Conservation (phyloP, 1,284 basidiomycete genomes). For the Coriolopsis trogii region DNA sequence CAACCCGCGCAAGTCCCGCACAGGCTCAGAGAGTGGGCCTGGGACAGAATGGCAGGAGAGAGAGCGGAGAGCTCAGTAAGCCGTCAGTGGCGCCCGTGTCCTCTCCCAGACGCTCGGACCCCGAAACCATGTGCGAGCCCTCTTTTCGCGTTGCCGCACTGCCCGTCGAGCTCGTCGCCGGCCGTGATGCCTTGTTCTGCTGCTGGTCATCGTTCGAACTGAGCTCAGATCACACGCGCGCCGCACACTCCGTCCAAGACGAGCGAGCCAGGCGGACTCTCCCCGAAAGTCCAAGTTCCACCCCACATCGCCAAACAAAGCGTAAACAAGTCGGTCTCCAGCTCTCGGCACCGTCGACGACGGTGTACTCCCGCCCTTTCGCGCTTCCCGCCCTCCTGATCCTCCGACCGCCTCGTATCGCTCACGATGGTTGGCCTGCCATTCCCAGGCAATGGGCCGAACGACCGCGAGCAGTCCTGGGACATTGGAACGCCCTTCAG, state of each 20-base stretch:
- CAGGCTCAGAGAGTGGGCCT: no score
- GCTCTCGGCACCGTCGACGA: slow-evolving; percentile 35
- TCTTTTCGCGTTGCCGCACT: not conserved
- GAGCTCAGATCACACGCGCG: not conserved
- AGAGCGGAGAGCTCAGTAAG: slow-evolving; percentile 4
- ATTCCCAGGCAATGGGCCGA: slow-evolving; percentile 51
- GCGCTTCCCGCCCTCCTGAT: slow-evolving; percentile 7
- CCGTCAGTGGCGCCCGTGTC: not conserved
- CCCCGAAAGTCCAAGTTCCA: slow-evolving; percentile 10
- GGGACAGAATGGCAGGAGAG: not conserved
- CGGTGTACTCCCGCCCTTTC: slow-evolving; percentile 25
- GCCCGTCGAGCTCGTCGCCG: slow-evolving; percentile 1
- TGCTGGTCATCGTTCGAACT: not conserved
- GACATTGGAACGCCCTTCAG: slow-evolving; percentile 58
- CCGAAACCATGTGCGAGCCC: slow-evolving; percentile 8
- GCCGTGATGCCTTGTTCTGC: not conserved
- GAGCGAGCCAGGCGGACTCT: not conserved
- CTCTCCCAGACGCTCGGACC: slow-evolving; percentile 6
- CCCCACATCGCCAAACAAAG: slow-evolving; percentile 32
- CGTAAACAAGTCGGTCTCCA: slow-evolving; percentile 34
- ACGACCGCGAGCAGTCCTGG: slow-evolving; percentile 54
- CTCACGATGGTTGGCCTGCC: slow-evolving; percentile 59
- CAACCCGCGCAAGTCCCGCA: not conserved
- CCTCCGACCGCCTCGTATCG: slow-evolving; percentile 9
- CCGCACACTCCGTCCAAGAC: not conserved